Conservation (phyloP, 805 yeast genomes). For the Alloascoidea africana region DNA sequence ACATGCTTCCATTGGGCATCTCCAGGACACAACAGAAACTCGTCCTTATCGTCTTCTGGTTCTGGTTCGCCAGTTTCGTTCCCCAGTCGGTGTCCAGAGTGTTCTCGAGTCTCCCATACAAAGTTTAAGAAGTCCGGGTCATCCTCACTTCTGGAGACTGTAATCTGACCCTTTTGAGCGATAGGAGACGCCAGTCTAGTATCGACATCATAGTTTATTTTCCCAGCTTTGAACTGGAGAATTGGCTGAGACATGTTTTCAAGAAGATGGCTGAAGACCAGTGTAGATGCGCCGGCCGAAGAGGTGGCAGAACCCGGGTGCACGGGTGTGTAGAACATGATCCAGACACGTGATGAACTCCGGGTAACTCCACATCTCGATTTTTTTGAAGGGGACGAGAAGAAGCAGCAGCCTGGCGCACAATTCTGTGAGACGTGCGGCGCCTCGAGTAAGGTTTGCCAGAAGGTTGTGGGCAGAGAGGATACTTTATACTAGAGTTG, state of each 20-base stretch:
- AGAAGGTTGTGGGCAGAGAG: too few species aligned
- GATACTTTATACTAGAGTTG: too few species aligned
- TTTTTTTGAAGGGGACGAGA: too few species aligned
- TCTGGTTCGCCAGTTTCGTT: slow-evolving; percentile 11
- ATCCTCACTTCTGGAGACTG: slow-evolving; percentile 45
- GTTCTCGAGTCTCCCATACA: slow-evolving; percentile 56
- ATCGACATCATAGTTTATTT: slow-evolving; percentile 46
- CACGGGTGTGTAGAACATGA: too few species aligned
- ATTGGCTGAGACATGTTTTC: not conserved
- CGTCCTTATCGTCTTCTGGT: slow-evolving; percentile 31
- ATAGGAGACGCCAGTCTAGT: slow-evolving; percentile 54
- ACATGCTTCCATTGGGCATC: slow-evolving; percentile 70
- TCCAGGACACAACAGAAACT: slow-evolving; percentile 66
- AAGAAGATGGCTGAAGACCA: too few species aligned
- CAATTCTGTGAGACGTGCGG: too few species aligned
- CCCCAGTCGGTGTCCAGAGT: slow-evolving; percentile 22
- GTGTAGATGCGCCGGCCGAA: too few species aligned
- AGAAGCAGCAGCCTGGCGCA: too few species aligned
- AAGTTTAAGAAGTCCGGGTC: slow-evolving; percentile 61
- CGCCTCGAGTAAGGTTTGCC: too few species aligned
- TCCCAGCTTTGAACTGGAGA: slow-evolving; percentile 64
- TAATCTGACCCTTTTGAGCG: slow-evolving; percentile 51
- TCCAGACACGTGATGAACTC: too few species aligned
- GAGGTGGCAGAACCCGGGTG: too few species aligned
- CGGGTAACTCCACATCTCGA: too few species aligned